Evolutionary conservation across 306 rosid genomes (phyloP).

Genomic region (Medicago truncatula): DNA sequence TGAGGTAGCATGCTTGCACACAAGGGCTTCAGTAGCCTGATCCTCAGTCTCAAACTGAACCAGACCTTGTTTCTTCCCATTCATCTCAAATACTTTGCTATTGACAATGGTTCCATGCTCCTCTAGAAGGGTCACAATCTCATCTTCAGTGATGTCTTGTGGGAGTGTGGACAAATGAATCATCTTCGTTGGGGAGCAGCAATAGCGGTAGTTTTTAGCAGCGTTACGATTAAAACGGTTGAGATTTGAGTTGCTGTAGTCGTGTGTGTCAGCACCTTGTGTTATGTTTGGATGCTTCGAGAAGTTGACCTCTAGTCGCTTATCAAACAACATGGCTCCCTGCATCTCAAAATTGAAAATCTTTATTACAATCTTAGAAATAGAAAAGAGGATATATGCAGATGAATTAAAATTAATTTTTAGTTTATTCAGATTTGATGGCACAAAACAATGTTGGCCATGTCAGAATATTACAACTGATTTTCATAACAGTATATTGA

Average conservation of each 20-base stretch:
- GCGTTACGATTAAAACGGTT: conserved; percentile 98
- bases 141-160: conserved; percentile 89
- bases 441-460: too few species aligned
- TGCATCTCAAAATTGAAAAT: conserved; percentile 36
- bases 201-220: conserved; percentile 94
- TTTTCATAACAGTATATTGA: too few species aligned
- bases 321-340: conserved; percentile 93
- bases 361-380: conserved; percentile 5
- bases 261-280: conserved; percentile 95
- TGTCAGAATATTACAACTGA: too few species aligned
- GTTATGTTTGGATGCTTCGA: conserved; percentile 91
- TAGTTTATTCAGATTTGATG: too few species aligned
- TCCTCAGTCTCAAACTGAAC: conserved; percentile 94
- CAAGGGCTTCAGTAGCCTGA: conserved; percentile 96
- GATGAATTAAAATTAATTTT: neutral
- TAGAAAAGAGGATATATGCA: neutral
- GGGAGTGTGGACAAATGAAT: conserved; percentile 95
- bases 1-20: conserved; percentile 92
- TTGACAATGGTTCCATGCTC: conserved; percentile 79
- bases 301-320: conserved; percentile 92
- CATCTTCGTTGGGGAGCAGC: conserved; percentile 98
- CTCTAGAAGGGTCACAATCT: conserved; percentile 78
- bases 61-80: conserved; percentile 91
- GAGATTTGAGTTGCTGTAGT: conserved; percentile 88
- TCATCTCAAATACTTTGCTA: conserved; percentile 94